A percentile compares a stretch with the other conserved stretches of the same genome.
Conservation (phyloP, 495 filamentous ascomycete species). For the Antarctomyces pellizariae region DNA sequence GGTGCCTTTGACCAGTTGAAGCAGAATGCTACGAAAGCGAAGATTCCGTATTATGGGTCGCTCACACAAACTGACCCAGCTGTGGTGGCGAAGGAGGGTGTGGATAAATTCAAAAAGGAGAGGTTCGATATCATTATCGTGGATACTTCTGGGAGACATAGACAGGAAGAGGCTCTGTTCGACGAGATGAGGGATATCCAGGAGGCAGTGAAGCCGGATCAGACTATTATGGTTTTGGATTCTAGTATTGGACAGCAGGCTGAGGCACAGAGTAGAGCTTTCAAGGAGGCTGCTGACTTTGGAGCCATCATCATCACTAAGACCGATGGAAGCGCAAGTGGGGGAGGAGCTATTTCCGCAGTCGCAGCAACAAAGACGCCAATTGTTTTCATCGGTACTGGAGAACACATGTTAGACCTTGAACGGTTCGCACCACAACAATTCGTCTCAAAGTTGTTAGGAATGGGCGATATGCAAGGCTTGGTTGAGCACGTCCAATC, state of each 20-base stretch:
- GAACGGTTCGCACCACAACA: constrained; percentile 79
- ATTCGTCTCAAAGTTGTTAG: constrained; percentile 77
- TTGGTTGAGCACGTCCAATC: constrained; percentile 92
- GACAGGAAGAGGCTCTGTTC: constrained; percentile 86
- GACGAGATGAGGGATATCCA: constrained; percentile 98
- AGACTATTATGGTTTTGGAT: constrained; percentile 96
- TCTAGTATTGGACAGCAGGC: constrained; percentile 89
- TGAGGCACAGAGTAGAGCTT: constrained; percentile 81
- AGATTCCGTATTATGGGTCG: constrained; percentile 95
- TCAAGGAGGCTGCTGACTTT: constrained; percentile 95
- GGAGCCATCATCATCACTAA: constrained; percentile 98
- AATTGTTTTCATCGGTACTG: constrained; percentile 93
- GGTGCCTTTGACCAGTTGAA: constrained; percentile 97
- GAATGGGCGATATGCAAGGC: constrained; percentile 93
- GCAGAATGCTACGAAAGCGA: constrained; percentile 95
- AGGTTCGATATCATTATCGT: constrained; percentile 96
- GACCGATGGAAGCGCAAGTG: constrained; percentile 85
- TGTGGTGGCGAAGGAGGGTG: constrained; percentile 76
- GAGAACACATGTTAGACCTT: constrained; percentile 88
- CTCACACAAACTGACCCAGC: constrained; percentile 91
- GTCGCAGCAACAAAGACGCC: constrained; percentile 92
- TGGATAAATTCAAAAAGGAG: constrained; percentile 98
- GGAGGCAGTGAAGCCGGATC: constrained; percentile 69
- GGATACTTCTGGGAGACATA: constrained; percentile 82
- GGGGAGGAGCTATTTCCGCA: constrained; percentile 94